A percentile compares a stretch with the other conserved stretches of the same genome.
phyloP scores from a whole-genome alignment of 2,329 filamentous ascomycete genomes.

The Phaeosphaeriaceae sp. region DNA sequence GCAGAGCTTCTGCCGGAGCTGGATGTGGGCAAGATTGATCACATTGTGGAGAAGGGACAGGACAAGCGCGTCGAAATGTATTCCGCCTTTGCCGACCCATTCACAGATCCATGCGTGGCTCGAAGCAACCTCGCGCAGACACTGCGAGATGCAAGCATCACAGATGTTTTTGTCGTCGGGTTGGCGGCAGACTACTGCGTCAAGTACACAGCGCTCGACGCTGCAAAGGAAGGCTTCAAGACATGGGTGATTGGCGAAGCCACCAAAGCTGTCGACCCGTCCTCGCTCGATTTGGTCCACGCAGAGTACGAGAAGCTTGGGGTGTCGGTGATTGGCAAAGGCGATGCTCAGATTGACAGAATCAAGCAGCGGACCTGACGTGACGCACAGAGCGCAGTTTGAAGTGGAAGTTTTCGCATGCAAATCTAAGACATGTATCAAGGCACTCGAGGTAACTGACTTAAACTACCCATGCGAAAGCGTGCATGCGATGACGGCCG shows the following conservation, averaged over 20 bases:
- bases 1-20: constrained; percentile 78
- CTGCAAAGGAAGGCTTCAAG: constrained; percentile 75
- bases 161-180: constrained; percentile 85
- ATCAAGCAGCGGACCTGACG: constrained; percentile 42
- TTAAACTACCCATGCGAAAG: neutral
- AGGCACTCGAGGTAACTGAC: neutral
- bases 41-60: constrained; percentile 79
- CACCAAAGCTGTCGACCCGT: constrained; percentile 74
- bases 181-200: constrained; percentile 92
- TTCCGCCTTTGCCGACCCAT: constrained; percentile 86
- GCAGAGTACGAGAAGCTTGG: constrained; percentile 65
- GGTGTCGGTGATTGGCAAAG: constrained; percentile 67
- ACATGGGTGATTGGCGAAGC: constrained; percentile 82
- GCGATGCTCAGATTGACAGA: constrained; percentile 64
- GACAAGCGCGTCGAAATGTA: constrained; percentile 87
- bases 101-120: constrained; percentile 66
- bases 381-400: neutral
- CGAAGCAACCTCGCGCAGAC: constrained; percentile 68
- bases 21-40: constrained; percentile 65
- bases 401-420: neutral
- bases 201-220: constrained; percentile 79
- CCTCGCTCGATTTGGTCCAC: constrained; percentile 64
- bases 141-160: constrained; percentile 67
- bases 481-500: neutral
- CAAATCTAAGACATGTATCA: neutral